Base-by-base conservation (phyloP, 2,329 filamentous ascomycete species). In the Alternaria incomplexa region DNA sequence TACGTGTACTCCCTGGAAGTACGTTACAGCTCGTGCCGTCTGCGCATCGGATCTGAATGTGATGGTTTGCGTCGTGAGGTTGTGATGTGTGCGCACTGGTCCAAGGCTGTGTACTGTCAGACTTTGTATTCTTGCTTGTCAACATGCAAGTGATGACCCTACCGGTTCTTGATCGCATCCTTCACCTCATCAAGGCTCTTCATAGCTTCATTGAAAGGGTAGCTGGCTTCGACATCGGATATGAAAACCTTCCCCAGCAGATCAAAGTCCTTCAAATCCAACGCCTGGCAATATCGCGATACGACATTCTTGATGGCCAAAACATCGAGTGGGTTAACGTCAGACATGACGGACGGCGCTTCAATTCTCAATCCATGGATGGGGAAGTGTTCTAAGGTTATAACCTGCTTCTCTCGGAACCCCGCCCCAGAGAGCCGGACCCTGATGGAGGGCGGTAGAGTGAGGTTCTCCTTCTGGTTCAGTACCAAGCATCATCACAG, bases 231-330 rank as follows among this genome's bases (percentile, higher is more conserved):
- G 11, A 82, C 79, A 61, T 83, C 78, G 6, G 71, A 53, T 1
- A 74, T 69, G 68, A 84, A 83, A 57, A 84, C 81, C 32, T 80
- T 66, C 5, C 71, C 53, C 3, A 84, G 73, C 2, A 81, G 71
- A 5, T 66, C 47, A 52, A 80, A 82, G 57, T 80, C 61, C 61
- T 83, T 83, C 15, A 77, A 77, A 65, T 83, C 82, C 6, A 83
- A 73, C 2, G 81, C 82, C 45, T 83, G 75, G 69, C 81, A 83
- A 68, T 83, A 84, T 28, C 74, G 78, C 6, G 81, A 68, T 25
- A 83, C 66, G 8, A 75, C 74, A 65, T 83, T 83, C 45, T 75
- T 76, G 66, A 84, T 80, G n/a, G 81, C 80, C 47, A 80, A 56
- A 50, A 70, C 20, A 56, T 77, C 76, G 44, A 70, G 65, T 50